Percentiles rank a stretch among this genome's conserved stretches.
Conservation (phyloP, 306 rosid species). For the Spatholobus suberectus region DNA sequence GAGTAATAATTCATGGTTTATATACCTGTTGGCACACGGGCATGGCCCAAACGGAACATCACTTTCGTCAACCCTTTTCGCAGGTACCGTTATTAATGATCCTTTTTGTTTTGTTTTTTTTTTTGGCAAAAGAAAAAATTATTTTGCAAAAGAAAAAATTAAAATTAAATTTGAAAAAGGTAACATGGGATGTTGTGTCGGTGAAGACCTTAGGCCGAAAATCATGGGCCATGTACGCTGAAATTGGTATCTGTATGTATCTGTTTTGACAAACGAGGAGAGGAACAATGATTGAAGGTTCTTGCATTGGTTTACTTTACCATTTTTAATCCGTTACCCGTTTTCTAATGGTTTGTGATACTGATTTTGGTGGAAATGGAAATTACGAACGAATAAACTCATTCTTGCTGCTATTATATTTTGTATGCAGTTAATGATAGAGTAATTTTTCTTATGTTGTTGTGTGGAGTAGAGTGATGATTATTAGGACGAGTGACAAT, state of each 20-base stretch:
- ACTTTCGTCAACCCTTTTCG: conserved; percentile 43
- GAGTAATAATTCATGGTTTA: conserved; percentile 31
- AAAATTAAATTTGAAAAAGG: background rate
- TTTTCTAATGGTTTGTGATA: background rate
- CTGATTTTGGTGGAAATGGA: conserved; percentile 15
- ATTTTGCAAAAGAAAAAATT: background rate
- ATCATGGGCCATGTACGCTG: conserved; percentile 29
- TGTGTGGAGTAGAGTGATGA: background rate
- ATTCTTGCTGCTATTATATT: background rate
- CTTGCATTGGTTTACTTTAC: background rate
- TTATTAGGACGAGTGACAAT: background rate
- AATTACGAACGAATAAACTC: background rate
- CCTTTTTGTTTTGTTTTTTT: background rate
- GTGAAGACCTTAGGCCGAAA: conserved; percentile 33
- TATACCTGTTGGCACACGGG: conserved; percentile 24
- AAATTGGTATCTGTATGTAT: background rate
- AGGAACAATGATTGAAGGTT: conserved; percentile 16
- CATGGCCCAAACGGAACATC: conserved; percentile 22
- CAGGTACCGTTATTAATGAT: conserved; percentile 27
- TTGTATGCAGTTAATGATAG: background rate
- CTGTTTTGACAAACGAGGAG: background rate
- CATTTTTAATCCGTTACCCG: background rate
- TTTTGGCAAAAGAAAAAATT: background rate
- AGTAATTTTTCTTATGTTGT: background rate
- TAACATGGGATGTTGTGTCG: conserved; percentile 46